Base-by-base conservation (phyloP, 441 rosid genomes). In the Dalechampia spathulata region DNA sequence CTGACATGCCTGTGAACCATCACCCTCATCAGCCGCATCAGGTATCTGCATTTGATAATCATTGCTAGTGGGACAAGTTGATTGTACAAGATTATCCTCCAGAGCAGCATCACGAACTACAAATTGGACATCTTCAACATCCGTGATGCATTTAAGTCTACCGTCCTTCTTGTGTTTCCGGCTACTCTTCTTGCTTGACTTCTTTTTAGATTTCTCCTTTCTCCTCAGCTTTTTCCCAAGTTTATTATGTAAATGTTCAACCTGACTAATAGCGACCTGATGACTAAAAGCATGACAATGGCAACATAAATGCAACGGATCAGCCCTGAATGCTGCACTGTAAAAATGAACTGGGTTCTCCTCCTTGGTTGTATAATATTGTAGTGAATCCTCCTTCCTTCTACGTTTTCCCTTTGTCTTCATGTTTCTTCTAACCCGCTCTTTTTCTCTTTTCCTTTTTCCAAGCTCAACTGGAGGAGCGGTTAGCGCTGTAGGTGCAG, bases 371-470 rank as follows among this genome's bases (percentile, higher is more conserved):
- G 46, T 39, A 47, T 61, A 52, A 28, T 40, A 67, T 36, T 62
- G 56, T 32, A 55, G 17, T 36, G 65, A 39, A 34, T 66, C 76
- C 53, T 62, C 79, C 57, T 69, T 71, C 34, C 36, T 51, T 51
- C 55, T 70, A 21, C 54, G 37, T 64, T 74, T 74, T n/a, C 60
- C 63, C 57, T 54, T 37, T 32, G 45, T 22, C 28, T 58, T 58
- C 13, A 47, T 39, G 55, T 70, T 69, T 68, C 69, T 58, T 47
- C 71, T 66, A 13, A 72, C 72, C 36, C 57, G 62, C 57, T 62
- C 64, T 67, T 64, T 67, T 50, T 70, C 73, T 55, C 72, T 60
- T 39, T 54, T 37, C 55, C 58, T 69, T 63, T 69, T 72, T 39
- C 73, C 71, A 45, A 5, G 51, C 42, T 64, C 74, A 56, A 55